phyloP scores from a whole-genome alignment of 768 basidiomycete genomes.

The Leccinum fibrillosum region DNA sequence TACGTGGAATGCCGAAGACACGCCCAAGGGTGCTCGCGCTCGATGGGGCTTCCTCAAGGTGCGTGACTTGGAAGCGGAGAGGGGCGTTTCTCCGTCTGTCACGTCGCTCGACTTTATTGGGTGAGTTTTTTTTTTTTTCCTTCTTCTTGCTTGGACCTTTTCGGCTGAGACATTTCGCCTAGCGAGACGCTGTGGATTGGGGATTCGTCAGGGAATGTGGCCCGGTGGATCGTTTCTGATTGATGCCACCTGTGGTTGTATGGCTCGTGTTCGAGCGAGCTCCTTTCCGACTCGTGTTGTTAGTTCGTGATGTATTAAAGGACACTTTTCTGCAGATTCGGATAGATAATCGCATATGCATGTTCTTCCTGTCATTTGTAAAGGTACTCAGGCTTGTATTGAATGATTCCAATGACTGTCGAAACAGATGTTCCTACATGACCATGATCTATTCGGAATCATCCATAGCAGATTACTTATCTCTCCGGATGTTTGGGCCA shows the following conservation, averaged over 20 bases:
- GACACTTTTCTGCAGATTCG: neutral
- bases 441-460: too few species aligned
- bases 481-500: too few species aligned
- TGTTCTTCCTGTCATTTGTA: neutral
- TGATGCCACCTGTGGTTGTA: slow-evolving; percentile 3
- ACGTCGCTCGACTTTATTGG: slow-evolving; percentile 82
- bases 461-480: too few species aligned
- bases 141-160: neutral
- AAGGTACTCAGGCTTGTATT: too few species aligned
- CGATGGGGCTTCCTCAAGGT: slow-evolving; percentile 74
- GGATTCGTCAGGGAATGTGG: slow-evolving; percentile 21
- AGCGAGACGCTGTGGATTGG: slow-evolving; percentile 28
- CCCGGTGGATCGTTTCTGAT: slow-evolving; percentile 23
- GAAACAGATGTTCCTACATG: too few species aligned
- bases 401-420: too few species aligned
- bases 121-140: slow-evolving; percentile 38
- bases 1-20: slow-evolving; percentile 80
- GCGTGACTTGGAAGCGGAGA: slow-evolving; percentile 60
- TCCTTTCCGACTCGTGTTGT: neutral
- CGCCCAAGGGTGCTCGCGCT: slow-evolving; percentile 61
- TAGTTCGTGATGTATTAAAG: neutral
- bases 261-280: neutral
- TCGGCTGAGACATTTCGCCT: neutral
- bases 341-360: neutral
- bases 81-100: slow-evolving; percentile 39